Base-by-base conservation (phyloP, 2,329 filamentous ascomycete species). In the Fusarium fracticaudum region DNA sequence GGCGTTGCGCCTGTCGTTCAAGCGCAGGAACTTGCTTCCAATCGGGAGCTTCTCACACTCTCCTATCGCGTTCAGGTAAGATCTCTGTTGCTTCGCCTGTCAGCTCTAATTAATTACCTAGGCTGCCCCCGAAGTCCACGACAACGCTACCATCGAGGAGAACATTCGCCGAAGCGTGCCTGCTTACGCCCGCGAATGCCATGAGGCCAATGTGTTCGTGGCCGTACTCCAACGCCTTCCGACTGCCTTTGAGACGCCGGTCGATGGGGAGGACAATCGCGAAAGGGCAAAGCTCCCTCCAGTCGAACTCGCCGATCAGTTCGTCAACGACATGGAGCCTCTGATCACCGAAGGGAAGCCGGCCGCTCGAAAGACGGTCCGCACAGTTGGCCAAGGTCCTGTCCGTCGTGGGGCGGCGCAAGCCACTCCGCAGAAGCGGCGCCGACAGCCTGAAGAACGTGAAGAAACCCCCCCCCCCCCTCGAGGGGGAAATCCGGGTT, bases 141-240 rank as follows among this genome's bases (percentile, higher is more conserved):
- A 24, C 1, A 8, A 8, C 11, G 7, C 7, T 17, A 9, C 11
- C 6, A 9, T 45, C 1, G 17, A 20, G 17, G 11, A 5, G 9
- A 31, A 48, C 13, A 22, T 48, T 22, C 13, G 18, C 18, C 45
- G 45, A 14, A 29, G 18, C 20, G 13, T 15, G 13, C 13, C 13
- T 1, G 45, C 45, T 2, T 29, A 29, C 45, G 13, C 20, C 20
- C 13, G 12, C 5, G 24, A 31, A 22, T 29, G 20, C 5, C 18
- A 1, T 22, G 20, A 48, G 20, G 26, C 26, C 12, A 9, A 29
- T 22, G 20, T 13, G 5, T 29, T 29, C 22, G 26, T 29, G 5
- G 45, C 13, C 0, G 45, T 7, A 22, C 26, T 48, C 1, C 9
- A 15, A 8, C 26, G 45, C 13, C 26, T 48, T 6, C 20, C 45